Evolutionary conservation across 2,329 filamentous ascomycete genomes (phyloP), one percentile per base, ranked within the genome.

Genomic region (Paracorniculantispora psalliotae): DNA sequence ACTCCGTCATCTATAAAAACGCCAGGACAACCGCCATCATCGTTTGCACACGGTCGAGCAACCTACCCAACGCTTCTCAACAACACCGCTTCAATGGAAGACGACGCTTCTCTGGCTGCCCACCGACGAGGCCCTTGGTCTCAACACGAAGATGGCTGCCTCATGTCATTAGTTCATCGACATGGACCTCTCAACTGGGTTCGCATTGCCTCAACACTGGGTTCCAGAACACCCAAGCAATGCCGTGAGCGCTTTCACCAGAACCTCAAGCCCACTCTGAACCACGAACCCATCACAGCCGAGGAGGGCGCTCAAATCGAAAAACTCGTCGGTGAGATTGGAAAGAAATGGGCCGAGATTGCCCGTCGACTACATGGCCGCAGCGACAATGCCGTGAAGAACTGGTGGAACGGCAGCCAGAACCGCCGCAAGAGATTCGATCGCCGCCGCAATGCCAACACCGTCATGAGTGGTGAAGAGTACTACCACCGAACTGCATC

Each of bases 361-460:
- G 91, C 92, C 47, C 83, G 92, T 64, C 81, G 85, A 48, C 81
- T 97, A 21, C 82, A 88, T 57, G 91, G 91, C 64, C 88, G 92
- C 68, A 96, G 92, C 72, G 92, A 97, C 77, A 97, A 97, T 69
- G 89, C 91, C 28, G 91, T 97, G 63, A 97, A 97, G 83, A 97
- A 97, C 74, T 97, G 92, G 91, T 96, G 90, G 90, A 96, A 96
- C 71, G 92, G 92, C 52, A 90, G 88, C 71, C 89, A 92, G 81
- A 96, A 96, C 76, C 85, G 92, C 68, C 82, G 88, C 67, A 81
- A 79, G 68, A 78, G 86, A 64, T 72, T 78, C 55, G 70, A 76
- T 62, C 73, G 77, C 39, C 71, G 71, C 63, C 76, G 70, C 63
- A 67, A 67, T 28, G 62, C 62, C 2, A 67, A 67, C 26, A 61